Evolutionary conservation across 306 rosid genomes (phyloP), one percentile per base, ranked within the genome.

Genomic region (Cicer cuneatum): DNA sequence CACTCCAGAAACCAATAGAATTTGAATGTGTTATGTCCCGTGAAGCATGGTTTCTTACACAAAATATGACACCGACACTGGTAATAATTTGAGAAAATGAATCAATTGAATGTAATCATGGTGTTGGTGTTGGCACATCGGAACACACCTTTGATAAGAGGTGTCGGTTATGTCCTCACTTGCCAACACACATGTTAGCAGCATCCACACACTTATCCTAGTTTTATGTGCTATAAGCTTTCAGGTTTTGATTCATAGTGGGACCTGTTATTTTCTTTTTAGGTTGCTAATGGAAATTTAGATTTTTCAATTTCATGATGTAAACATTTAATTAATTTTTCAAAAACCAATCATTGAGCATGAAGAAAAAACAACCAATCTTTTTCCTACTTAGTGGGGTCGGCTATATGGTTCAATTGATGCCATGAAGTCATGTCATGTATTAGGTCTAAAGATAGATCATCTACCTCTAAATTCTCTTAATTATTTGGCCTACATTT

Each of bases 121-220:
- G 33, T 29, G 4, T 29, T 2, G 33, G 5, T 29, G 4, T 29
- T 5, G 33, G 33, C n/a, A 29, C 33, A 29, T 5, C 4, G 4
- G 33, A 29, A 29, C 33, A 29, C 33, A 29, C 33, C 33, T 0
- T 29, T 5, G 5, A 29, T 29, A 29, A 29, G 3, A 29, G 33
- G 5, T 29, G 33, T 29, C 33, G 4, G 21, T 38, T 45, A 69
- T 48, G 76, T 69, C 19, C 60, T 54, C 37, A 56, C 47, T 60
- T 39, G 46, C 65, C 64, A 24, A 47, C 49, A 7, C 47, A 43
- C 65, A 49, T 78, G 24, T 62, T 5, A 18, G 48, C 38, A 2
- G 71, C 57, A 51, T 15, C 76, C 66, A 49, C 6, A 63, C 61
- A 49, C 53, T 53, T 78, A 64, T 63, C 73, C 64, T 13, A 18